These are phyloP conservation scores for Panus rudis DNA, from an alignment of 768 basidiomycete species.

Conservation along the genomic window DNA sequence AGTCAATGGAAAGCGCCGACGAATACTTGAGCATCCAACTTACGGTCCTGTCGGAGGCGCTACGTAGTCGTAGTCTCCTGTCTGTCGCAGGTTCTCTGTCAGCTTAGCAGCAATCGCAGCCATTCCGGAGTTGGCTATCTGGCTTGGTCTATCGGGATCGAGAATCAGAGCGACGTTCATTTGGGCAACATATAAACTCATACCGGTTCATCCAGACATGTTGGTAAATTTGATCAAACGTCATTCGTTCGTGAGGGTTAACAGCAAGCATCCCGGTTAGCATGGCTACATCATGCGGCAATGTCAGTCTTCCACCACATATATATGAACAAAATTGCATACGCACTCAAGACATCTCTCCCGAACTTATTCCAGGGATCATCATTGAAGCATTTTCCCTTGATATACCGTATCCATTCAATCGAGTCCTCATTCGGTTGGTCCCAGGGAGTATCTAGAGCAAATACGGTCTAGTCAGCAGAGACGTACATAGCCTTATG, in stretches of 20 bases:
- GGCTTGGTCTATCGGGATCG: constrained; percentile 44
- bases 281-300: constrained; percentile 44
- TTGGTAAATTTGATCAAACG: constrained; percentile 43
- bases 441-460: constrained; percentile 94
- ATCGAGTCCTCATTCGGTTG: constrained; percentile 75
- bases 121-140: constrained; percentile 47
- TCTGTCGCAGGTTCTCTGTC: constrained; percentile 55
- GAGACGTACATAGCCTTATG: background rate
- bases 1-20: background rate
- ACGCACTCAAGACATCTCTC: constrained; percentile 55
- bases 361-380: constrained; percentile 74
- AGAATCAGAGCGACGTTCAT: background rate
- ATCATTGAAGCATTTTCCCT: constrained; percentile 66
- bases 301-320: background rate
- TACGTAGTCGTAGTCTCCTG: constrained; percentile 72
- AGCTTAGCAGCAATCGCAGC: constrained; percentile 61
- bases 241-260: constrained; percentile 61
- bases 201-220: constrained; percentile 79
- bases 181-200: constrained; percentile 11
- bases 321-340: constrained; percentile 12
- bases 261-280: constrained; percentile 70
- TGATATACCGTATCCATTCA: constrained; percentile 73
- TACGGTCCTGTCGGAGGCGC: constrained; percentile 32
- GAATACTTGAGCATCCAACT: background rate
- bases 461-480: background rate